Evolutionary conservation across 2,329 filamentous ascomycete species (phyloP), one percentile per base, ranked within the genome.

Genomic region (Apiospora pterosperma): DNA sequence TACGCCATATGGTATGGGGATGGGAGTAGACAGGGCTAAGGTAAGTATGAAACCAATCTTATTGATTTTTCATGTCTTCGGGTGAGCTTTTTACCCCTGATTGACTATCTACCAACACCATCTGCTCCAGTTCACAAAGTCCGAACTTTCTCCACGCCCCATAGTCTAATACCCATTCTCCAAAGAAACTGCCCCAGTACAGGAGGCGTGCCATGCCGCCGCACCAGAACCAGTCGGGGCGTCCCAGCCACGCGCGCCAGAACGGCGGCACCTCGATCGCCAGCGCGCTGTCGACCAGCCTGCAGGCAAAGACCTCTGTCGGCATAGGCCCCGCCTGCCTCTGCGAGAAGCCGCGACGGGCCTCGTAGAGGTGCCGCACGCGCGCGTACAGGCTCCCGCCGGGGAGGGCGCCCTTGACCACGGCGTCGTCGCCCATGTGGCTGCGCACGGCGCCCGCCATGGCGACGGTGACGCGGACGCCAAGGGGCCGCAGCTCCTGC

Each of bases 381-480:
- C 80, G 78, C 73, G 70, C 65, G 72, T 85, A 85, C 36, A 82
- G 73, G 58, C 81, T 84, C 41, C 69, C 74, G 11, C 23, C 61
- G 0, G 81, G 81, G 62, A 85, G 75, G 3, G 78, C 76, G 66
- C 79, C 73, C 0, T 72, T 68, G 41, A 76, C 76, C 67, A 70
- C 73, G 12, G 21, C 23, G 85, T 75, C 2, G 69, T 64, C 64
- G 14, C 79, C 79, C 64, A 83, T 83, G 72, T 83, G 79, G 68
- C 79, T 82, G 31, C 73, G 72, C 12, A 85, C 81, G 3, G 81
- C 83, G 36, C 83, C 83, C 0, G 82, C 80, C 75, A 84, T 80
- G 71, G 80, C 80, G 36, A 84, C 78, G 78, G 84, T 84, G 73
- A 85, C 83, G 67, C 83, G 80, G 23, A 85, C 82, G 67, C 78